Base-by-base conservation (phyloP, 1,284 basidiomycete genomes). In the Rhodotorula sp. region DNA sequence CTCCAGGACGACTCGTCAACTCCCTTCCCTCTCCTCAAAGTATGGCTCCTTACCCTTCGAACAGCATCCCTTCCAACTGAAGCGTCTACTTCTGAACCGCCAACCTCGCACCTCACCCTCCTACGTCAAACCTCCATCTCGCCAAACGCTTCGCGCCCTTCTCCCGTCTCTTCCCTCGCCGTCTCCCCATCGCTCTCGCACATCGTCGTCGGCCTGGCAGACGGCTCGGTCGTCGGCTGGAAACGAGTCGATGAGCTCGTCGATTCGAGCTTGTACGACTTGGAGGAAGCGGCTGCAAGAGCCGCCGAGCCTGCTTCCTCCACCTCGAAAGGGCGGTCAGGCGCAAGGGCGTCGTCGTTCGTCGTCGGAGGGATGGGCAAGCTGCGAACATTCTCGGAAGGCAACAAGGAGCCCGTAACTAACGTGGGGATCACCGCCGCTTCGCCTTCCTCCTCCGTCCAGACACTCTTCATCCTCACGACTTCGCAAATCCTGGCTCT, bases 141-240 rank as follows among this genome's bases (percentile, higher is more conserved):
- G 4, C 67, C 70, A 2, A 64, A 62, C 39, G 55, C 72, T 2
- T 47, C 64, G 4, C 66, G 70, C 59, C 90, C 91, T 0, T 90
- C 92, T 81, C 92, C 92, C 5, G 91, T 95, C 4, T 89, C 91
- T 8, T 86, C 89, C 0, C 82, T 96, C 19, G 90, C 94, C 0
- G 83, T 94, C 34, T 91, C 94, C 0, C 82, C 87, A 10, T 86
- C 86, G n/a, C 84, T 97, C 1, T 87, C 90, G 1, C 90, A 94
- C 80, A 86, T 99, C 27, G 90, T 94, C 8, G 86, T 97, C 52
- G 95, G 93, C 13, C 85, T 98, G 17, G 93, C 89, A 2, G 94
- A 98, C 78, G 95, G 95, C n/a, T 91, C 91, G 0, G 93, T 97
- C 10, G 85, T 97, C 9, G 84, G 97, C 27, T 94, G 94, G 78